Percentiles rank a stretch among this genome's conserved stretches.
phyloP scores from a whole-genome alignment of 441 rosid species.

The Biscutella laevigata region DNA sequence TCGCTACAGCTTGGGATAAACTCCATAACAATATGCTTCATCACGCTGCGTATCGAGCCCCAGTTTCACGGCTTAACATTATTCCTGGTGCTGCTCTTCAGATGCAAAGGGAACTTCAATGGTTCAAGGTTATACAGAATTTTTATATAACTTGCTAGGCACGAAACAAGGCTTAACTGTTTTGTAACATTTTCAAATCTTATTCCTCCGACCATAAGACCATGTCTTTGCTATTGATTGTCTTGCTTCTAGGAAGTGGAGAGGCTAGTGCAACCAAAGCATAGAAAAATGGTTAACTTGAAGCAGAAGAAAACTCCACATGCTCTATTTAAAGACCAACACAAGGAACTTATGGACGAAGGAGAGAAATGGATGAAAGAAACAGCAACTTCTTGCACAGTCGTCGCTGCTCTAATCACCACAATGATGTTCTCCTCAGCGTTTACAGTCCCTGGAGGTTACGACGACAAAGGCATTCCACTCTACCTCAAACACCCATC shows the following conservation, averaged over 20 bases:
- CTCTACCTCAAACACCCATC: background rate
- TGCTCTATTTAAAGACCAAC: conserved; percentile 41
- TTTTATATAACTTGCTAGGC: conserved; percentile 1
- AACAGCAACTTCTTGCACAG: conserved; percentile 56
- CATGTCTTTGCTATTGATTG: background rate
- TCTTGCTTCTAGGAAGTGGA: conserved; percentile 50
- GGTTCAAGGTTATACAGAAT: conserved; percentile 45
- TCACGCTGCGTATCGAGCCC: conserved; percentile 57
- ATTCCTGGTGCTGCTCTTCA: conserved; percentile 72
- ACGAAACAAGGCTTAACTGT: background rate
- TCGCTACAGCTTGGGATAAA: conserved; percentile 48
- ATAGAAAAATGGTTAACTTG: conserved; percentile 41
- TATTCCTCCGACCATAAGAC: background rate
- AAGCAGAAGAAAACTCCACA: conserved; percentile 37
- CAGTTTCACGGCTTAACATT: conserved; percentile 45
- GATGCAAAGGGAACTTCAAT: conserved; percentile 68
- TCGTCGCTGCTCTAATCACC: conserved; percentile 63
- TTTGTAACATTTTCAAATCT: background rate
- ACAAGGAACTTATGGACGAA: conserved; percentile 40
- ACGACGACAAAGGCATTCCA: conserved; percentile 3
- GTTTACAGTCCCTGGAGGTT: conserved; percentile 53
- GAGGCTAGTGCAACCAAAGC: conserved; percentile 50
- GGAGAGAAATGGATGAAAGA: conserved; percentile 75
- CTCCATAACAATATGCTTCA: conserved; percentile 48
- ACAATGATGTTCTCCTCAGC: conserved; percentile 67